These are phyloP conservation scores for Trichaptum fuscoviolaceum DNA, from an alignment of 768 basidiomycete species.

Conservation along the genomic window DNA sequence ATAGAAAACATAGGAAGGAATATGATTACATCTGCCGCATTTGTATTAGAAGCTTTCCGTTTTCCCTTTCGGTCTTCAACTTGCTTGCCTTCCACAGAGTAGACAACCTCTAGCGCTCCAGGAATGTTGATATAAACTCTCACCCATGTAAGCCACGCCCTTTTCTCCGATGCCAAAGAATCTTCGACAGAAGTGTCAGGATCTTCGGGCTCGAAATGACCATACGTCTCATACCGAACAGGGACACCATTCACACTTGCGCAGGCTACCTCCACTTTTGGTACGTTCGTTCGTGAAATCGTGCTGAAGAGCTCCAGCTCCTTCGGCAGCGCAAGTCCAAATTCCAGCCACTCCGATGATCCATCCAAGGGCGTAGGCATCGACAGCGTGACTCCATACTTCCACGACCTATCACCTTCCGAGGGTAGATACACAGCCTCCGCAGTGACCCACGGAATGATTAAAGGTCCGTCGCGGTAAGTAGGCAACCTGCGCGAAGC, in stretches of 20 bases:
- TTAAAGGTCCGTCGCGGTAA: conserved; percentile 47
- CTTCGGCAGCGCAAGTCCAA: conserved; percentile 52
- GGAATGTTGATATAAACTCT: conserved; percentile 50
- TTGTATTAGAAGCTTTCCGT: conserved; percentile 21
- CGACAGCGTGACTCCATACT: conserved; percentile 53
- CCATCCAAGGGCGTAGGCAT: conserved; percentile 52
- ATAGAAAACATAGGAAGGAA: conserved; percentile 68
- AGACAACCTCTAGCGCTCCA: conserved; percentile 56
- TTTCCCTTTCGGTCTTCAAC: conserved; percentile 33
- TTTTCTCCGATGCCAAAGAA: conserved; percentile 45
- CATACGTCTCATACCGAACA: conserved; percentile 51
- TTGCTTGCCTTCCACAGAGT: conserved; percentile 40
- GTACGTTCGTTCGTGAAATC: conserved; percentile 20
- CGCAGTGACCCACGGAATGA: conserved; percentile 55
- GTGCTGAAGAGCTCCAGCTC: conserved; percentile 13
- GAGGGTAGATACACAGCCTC: conserved; percentile 47
- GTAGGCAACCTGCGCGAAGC: neutral
- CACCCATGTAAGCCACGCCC: conserved; percentile 63
- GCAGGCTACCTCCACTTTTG: conserved; percentile 49
- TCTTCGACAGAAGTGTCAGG: conserved; percentile 26
- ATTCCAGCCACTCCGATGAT: conserved; percentile 74
- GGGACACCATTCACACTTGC: conserved; percentile 63
- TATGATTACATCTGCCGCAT: conserved; percentile 31
- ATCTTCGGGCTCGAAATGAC: conserved; percentile 32
- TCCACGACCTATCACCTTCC: conserved; percentile 26